A percentile compares a stretch with the other conserved stretches of the same genome.
Evolutionary conservation across 129 eudicot genomes (phyloP).

Genomic region (Apium graveolens): DNA sequence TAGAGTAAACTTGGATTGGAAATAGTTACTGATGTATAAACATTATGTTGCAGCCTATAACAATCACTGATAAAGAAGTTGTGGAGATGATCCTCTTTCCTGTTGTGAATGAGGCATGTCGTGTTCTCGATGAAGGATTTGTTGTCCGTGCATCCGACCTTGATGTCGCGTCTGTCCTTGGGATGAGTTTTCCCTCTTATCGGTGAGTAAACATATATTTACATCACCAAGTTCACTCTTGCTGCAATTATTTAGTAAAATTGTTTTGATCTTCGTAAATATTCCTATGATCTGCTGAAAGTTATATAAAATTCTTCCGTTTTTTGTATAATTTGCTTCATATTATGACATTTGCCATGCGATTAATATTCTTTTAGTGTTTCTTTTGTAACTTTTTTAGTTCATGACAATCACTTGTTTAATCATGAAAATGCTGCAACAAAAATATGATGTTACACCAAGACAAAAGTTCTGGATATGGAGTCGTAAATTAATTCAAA

Average conservation of each 20-base stretch:
- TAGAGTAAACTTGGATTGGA: background rate
- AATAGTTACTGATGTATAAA: slow-evolving; percentile 3
- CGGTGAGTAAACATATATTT: slow-evolving; percentile 46
- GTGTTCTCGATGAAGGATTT: slow-evolving; percentile 80
- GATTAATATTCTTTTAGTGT: background rate
- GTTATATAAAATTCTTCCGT: too few species aligned
- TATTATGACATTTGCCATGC: background rate
- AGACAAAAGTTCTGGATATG: background rate
- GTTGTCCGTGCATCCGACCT: slow-evolving; percentile 96
- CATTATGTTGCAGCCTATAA: slow-evolving; percentile 56
- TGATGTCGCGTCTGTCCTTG: slow-evolving; percentile 88
- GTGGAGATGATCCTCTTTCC: slow-evolving; percentile 91
- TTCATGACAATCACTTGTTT: too few species aligned
- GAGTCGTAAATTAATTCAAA: background rate
- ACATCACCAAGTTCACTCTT: background rate
- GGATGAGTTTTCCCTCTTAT: slow-evolving; percentile 95
- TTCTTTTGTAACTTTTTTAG: background rate
- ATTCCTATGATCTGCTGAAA: background rate
- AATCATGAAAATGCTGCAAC: too few species aligned
- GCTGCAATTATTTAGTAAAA: background rate
- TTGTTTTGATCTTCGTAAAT: background rate
- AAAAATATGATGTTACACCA: too few species aligned
- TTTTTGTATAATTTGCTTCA: background rate
- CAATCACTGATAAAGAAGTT: slow-evolving; percentile 64
- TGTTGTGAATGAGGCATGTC: slow-evolving; percentile 92